Base-by-base conservation (phyloP, 2,329 filamentous ascomycete species). In the Colletotrichum liaoningense region DNA sequence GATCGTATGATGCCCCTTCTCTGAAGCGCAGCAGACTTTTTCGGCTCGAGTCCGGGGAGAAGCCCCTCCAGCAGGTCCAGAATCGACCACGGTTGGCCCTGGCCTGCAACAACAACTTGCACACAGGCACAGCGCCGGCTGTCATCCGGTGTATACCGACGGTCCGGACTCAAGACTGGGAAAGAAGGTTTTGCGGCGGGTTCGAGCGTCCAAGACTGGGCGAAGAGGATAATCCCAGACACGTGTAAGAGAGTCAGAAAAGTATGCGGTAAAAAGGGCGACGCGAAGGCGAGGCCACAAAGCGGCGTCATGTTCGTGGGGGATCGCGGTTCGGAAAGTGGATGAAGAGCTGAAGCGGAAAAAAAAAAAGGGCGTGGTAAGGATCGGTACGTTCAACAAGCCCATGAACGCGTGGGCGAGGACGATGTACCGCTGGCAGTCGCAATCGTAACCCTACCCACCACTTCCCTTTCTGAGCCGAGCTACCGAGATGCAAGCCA, bases 61-160 rank as follows among this genome's bases (percentile, higher is more conserved):
- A 19, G 42, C 42, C n/a, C 42, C 59, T 55, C 30, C 26, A 33
- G 42, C n/a, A 59, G 64, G 54, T 56, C 54, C 54, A 60, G 33
- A 28, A 30, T 7, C 11, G 30, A 55, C 59, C 42, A 8, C 58
- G 35, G 16, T 26, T 38, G 19, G 58, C 38, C 66, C 49, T 46
- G 26, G 30, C 16, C 26, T 26, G 28, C 42, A 22, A 46, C 26
- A 22, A 7, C 46, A 4, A 38, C 24, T 26, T 46, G 12, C 1
- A 57, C 55, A 28, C 42, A 64, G 42, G 70, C 55, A 70, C 55
- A 38, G 33, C 55, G 46, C 35, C 67, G 59, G 66, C 55, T 73
- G 59, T 73, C 70, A 73, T 65, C 60, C 38, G 55, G 66, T 65
- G 60, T 65, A 46, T 57, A 38, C 52, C 46, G 59, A 58, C 66